These are phyloP conservation scores for Teunomyces barrocoloradensis DNA, from an alignment of 805 yeast genomes.

Conservation along the genomic window DNA sequence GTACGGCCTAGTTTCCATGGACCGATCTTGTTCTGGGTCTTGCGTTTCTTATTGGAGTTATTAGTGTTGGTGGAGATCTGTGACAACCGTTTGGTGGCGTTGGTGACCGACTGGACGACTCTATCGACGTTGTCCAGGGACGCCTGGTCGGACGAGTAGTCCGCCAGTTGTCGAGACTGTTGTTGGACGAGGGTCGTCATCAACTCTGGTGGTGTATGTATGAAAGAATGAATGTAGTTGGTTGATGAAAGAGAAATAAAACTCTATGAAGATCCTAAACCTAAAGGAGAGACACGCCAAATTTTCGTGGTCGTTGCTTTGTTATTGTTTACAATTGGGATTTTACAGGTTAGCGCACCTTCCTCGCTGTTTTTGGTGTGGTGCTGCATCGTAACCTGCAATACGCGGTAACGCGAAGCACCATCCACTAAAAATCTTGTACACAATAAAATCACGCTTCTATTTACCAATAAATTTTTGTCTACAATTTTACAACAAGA, in stretches of 20 bases:
- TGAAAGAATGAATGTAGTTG: slow-evolving; percentile 7
- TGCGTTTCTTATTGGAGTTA: slow-evolving; percentile 41
- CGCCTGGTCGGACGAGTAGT: slow-evolving; percentile 15
- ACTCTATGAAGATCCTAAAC: not conserved
- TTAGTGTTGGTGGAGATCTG: slow-evolving; percentile 46
- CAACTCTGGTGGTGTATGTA: not conserved
- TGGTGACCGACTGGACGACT: slow-evolving; percentile 45
- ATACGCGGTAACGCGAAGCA: slow-evolving; percentile 1
- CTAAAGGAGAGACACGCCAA: slow-evolving; percentile 2
- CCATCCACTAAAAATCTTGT: not conserved
- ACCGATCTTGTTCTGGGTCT: slow-evolving; percentile 65
- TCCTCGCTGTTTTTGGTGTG: not conserved
- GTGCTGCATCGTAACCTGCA: not conserved
- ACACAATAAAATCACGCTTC: too few relatives aligned
- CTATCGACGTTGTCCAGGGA: slow-evolving; percentile 27
- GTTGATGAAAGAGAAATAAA: not conserved
- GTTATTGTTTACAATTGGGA: not conserved
- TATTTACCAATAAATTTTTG: too few relatives aligned
- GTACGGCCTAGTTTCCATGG: slow-evolving; percentile 98
- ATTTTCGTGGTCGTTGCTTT: slow-evolving; percentile 4
- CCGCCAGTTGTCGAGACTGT: slow-evolving; percentile 18
- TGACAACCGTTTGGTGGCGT: slow-evolving; percentile 49
- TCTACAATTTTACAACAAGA: too few relatives aligned
- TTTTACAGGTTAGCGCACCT: slow-evolving; percentile 1
- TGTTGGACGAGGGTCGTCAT: slow-evolving; percentile 27